Conservation (phyloP, 2,329 filamentous ascomycete genomes). For the Macroventuria anomochaeta region DNA sequence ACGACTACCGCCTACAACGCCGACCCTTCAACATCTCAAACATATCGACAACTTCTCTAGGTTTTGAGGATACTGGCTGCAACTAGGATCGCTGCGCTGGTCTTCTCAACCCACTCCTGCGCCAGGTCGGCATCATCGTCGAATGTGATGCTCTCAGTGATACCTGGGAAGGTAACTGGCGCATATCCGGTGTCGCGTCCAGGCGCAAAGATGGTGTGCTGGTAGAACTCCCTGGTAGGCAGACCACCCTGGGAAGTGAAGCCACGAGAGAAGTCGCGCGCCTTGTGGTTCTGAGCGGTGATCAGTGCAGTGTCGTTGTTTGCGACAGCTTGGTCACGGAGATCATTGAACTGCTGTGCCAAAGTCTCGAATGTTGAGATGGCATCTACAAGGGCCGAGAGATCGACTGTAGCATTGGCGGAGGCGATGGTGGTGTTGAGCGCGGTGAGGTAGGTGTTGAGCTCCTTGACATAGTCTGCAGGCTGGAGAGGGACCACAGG, state of each 20-base stretch:
- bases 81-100: conserved; percentile 39
- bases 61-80: conserved; percentile 44
- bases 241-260: conserved; percentile 57
- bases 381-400: conserved; percentile 41
- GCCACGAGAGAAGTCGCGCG: conserved; percentile 54
- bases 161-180: conserved; percentile 47
- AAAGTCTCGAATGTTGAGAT: conserved; percentile 47
- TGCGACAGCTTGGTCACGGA: conserved; percentile 41
- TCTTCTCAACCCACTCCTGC: conserved; percentile 46
- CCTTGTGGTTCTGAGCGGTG: conserved; percentile 53
- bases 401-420: conserved; percentile 42
- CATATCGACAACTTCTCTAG: background rate
- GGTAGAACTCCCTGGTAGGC: conserved; percentile 54
- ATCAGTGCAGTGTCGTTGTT: conserved; percentile 39
- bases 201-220: conserved; percentile 56
- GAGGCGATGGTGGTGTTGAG: conserved; percentile 42
- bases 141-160: conserved; percentile 49
- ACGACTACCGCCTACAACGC: background rate
- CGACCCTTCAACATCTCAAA: background rate
- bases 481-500: conserved; percentile 50
- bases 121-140: conserved; percentile 37
- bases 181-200: conserved; percentile 52
- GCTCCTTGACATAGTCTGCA: conserved; percentile 47
- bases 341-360: conserved; percentile 35
- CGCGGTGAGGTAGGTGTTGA: conserved; percentile 45